These are phyloP conservation scores for Trichoderma sp. DNA, from an alignment of 2,329 filamentous ascomycete genomes.

Conservation along the genomic window DNA sequence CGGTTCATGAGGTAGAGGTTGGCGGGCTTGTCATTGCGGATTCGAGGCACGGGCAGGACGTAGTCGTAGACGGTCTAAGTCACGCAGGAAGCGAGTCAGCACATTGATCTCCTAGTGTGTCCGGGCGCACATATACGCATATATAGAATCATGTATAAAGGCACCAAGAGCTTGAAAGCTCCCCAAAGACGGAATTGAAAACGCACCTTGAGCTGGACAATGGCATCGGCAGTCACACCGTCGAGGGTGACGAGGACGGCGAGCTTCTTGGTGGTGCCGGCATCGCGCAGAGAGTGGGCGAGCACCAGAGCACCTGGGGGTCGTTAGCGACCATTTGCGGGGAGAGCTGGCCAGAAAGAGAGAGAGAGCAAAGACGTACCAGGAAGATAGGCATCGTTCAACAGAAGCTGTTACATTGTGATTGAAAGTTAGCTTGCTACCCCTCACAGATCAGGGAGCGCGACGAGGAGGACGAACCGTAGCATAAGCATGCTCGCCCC, in stretches of 20 bases:
- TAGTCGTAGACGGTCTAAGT: constrained; percentile 79
- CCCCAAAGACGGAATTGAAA: background rate
- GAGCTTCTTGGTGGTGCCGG: constrained; percentile 81
- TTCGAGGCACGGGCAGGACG: constrained; percentile 78
- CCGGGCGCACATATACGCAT: background rate
- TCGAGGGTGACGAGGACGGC: constrained; percentile 83
- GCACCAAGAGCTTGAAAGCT: background rate
- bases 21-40: constrained; percentile 73
- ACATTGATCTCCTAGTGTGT: background rate
- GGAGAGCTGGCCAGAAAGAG: background rate
- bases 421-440: constrained; percentile 8
- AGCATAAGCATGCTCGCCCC: constrained; percentile 57
- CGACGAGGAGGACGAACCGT: constrained; percentile 50
- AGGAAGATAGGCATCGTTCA: constrained; percentile 91
- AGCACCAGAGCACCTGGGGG: constrained; percentile 77
- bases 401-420: constrained; percentile 68
- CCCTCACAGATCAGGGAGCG: constrained; percentile 4
- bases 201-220: constrained; percentile 75
- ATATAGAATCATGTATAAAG: background rate
- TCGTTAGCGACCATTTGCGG: constrained; percentile 19
- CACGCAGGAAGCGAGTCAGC: constrained; percentile 10
- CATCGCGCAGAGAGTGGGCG: constrained; percentile 91
- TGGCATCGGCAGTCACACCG: constrained; percentile 71
- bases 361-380: constrained; percentile 59
- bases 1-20: constrained; percentile 94